Evolutionary conservation across 1,284 basidiomycete species (phyloP).

Genomic region (Thelephora terrestris): DNA sequence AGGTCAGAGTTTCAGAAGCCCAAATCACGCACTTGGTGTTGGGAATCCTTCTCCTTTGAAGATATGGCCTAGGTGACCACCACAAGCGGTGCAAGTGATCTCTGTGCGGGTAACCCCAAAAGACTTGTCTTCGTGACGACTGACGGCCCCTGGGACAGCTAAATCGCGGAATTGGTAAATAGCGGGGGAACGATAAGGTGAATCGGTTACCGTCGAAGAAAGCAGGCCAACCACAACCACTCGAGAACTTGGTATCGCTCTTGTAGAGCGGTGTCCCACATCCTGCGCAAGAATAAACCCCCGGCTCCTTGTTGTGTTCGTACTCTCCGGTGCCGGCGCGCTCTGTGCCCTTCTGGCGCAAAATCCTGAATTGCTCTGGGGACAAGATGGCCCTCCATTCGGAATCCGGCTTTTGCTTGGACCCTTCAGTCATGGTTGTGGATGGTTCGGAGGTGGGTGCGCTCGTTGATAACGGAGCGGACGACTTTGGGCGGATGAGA

Average conservation of each 20-base stretch:
- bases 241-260: constrained; percentile 86
- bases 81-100: constrained; percentile 78
- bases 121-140: constrained; percentile 50
- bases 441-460: neutral
- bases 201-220: constrained; percentile 73
- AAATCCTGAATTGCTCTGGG: constrained; percentile 80
- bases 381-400: constrained; percentile 83
- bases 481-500: no score
- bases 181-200: neutral
- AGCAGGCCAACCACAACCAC: constrained; percentile 95
- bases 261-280: constrained; percentile 73
- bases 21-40: constrained; percentile 49
- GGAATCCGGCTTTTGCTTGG: constrained; percentile 50
- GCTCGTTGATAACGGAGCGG: no score
- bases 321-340: constrained; percentile 67
- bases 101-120: constrained; percentile 57
- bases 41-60: constrained; percentile 83
- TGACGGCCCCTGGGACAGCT: constrained; percentile 90
- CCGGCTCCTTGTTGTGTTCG: constrained; percentile 55
- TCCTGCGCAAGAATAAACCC: constrained; percentile 68
- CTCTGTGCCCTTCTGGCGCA: constrained; percentile 87
- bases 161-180: neutral
- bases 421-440: constrained; percentile 10
- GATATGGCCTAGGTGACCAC: constrained; percentile 88
- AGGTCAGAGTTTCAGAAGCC: constrained; percentile 13